Percentiles rank a stretch among this genome's conserved stretches.
Evolutionary conservation across 352 stramenopile species (phyloP).

Genomic region (Nothophytophthora sp.): DNA sequence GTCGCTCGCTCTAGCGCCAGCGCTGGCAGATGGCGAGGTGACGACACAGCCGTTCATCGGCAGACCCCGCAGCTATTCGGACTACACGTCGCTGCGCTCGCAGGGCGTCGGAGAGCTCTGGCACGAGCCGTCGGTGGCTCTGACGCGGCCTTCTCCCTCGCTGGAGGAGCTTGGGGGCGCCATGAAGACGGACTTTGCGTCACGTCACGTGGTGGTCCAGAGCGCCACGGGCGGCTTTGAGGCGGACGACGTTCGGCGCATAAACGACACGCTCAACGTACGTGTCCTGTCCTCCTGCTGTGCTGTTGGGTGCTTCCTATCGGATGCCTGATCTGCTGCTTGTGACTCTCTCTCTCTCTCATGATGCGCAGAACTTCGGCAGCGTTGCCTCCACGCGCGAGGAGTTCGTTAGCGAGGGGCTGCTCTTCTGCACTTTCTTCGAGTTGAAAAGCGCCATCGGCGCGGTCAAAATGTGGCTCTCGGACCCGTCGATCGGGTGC

Average conservation of each 20-base stretch:
- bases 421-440: constrained; percentile 81
- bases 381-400: constrained; percentile 45
- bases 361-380: constrained; percentile 53
- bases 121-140: no score
- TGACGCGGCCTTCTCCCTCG: no score
- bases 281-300: constrained; percentile 6
- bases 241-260: constrained; percentile 32
- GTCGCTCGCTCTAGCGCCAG: constrained; percentile 39
- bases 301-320: neutral
- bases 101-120: constrained; percentile 10
- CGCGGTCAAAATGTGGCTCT: constrained; percentile 53
- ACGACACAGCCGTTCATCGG: neutral
- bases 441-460: constrained; percentile 68
- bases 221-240: constrained; percentile 39
- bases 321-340: no score
- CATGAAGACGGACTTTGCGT: constrained; percentile 60
- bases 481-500: no score
- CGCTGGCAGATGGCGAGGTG: constrained; percentile 7
- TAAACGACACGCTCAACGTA: constrained; percentile 61
- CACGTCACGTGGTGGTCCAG: constrained; percentile 68
- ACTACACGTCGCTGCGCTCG: constrained; percentile 58
- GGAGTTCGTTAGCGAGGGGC: constrained; percentile 48
- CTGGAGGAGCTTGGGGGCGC: constrained; percentile 49
- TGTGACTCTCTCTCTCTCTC: neutral
- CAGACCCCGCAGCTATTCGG: constrained; percentile 68